A percentile compares a stretch with the other conserved stretches of the same genome.
Evolutionary conservation across 192 early-diverging fungal species (phyloP).

Genomic region (Coemansia sp.): DNA sequence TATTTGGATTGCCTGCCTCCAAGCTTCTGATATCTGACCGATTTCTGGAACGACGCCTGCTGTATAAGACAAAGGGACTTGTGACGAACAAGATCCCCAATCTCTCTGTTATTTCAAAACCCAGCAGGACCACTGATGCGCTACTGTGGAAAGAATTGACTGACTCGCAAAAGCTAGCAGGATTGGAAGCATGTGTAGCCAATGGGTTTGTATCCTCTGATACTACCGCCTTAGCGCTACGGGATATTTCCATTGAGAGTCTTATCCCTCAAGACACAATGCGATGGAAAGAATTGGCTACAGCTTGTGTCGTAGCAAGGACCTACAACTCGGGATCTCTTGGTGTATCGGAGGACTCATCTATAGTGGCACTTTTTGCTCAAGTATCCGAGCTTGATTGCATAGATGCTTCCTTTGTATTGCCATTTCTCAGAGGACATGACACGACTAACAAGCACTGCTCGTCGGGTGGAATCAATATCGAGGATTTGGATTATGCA

Average conservation of each 20-base stretch:
- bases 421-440: too few species aligned
- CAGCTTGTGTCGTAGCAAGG: background rate
- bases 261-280: background rate
- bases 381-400: too few species aligned
- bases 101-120: background rate
- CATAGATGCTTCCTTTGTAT: too few species aligned
- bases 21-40: background rate
- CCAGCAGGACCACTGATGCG: background rate
- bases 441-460: too few species aligned
- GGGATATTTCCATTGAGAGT: background rate
- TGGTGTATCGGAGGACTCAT: background rate
- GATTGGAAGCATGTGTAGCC: background rate
- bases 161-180: background rate
- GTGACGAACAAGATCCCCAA: background rate
- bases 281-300: slow-evolving; percentile 1
- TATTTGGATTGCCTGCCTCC: background rate
- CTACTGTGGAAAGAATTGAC: slow-evolving; percentile 2
- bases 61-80: background rate
- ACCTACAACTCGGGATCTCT: background rate
- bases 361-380: too few species aligned
- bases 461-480: background rate
- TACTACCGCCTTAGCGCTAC: background rate
- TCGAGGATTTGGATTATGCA: background rate
- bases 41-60: background rate
- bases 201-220: background rate